phyloP scores from a whole-genome alignment of 2,329 filamentous ascomycete species.

The Pseudopithomyces maydicus region DNA sequence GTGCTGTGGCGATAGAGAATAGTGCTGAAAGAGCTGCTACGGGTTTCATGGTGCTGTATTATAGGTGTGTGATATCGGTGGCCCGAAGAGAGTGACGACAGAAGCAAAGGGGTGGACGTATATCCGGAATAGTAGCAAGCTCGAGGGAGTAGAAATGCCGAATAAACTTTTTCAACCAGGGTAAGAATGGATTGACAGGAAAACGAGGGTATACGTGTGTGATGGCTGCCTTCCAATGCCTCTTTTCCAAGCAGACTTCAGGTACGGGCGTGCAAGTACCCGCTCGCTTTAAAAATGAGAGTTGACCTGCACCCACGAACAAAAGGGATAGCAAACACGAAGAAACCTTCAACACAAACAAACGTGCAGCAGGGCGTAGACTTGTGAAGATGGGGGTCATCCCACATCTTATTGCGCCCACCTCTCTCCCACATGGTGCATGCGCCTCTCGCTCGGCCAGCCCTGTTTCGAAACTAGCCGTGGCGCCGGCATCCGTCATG shows the following conservation, averaged over 20 bases:
- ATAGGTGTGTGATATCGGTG: background rate
- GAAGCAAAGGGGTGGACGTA: background rate
- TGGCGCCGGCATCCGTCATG: slow-evolving; percentile 3
- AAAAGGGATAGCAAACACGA: background rate
- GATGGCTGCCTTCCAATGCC: background rate
- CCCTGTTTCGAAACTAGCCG: slow-evolving; percentile 10
- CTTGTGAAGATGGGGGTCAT: background rate
- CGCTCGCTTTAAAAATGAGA: slow-evolving; percentile 4
- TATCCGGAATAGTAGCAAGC: background rate
- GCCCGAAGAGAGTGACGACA: background rate
- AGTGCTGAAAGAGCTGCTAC: slow-evolving; percentile 22
- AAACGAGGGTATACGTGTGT: background rate
- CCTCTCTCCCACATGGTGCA: slow-evolving; percentile 6
- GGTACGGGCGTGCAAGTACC: slow-evolving; percentile 3
- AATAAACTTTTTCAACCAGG: slow-evolving; percentile 15
- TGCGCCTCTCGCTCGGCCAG: slow-evolving; percentile 6
- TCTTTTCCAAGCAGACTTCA: background rate
- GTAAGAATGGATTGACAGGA: slow-evolving; percentile 1
- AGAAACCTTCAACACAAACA: background rate
- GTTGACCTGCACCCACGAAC: background rate
- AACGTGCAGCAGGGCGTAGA: background rate
- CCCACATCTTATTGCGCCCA: slow-evolving; percentile 7
- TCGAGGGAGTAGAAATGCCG: slow-evolving; percentile 1
- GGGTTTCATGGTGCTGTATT: slow-evolving; percentile 25
- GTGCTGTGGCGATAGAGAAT: slow-evolving; percentile 23